Evolutionary conservation across 352 stramenopile genomes (phyloP).

Genomic region (Globisporangium camurandrum): DNA sequence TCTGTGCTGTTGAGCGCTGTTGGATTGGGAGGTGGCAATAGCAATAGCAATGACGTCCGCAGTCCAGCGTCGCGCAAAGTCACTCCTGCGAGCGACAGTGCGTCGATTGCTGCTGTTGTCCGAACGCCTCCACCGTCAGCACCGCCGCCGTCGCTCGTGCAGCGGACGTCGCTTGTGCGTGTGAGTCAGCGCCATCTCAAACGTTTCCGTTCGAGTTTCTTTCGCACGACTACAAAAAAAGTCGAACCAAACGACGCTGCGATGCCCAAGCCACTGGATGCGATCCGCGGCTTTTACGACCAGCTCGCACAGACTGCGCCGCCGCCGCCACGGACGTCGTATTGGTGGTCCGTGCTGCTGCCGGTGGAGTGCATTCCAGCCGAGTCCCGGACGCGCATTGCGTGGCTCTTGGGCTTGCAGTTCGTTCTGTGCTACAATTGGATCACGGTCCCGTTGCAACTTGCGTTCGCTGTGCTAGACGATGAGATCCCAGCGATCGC

Average conservation of each 20-base stretch:
- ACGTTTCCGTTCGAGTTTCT: constrained; percentile 26
- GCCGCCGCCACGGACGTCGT: constrained; percentile 3
- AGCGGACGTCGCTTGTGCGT: constrained; percentile 10
- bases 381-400: constrained; percentile 32
- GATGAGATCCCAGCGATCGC: constrained; percentile 22
- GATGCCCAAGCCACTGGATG: constrained; percentile 25
- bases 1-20: constrained; percentile 7
- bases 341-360: constrained; percentile 33
- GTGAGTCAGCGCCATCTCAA: constrained; percentile 18
- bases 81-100: not conserved
- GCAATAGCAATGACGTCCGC: not conserved
- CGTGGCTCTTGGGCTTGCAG: constrained; percentile 36
- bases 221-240: constrained; percentile 17
- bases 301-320: constrained; percentile 23
- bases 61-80: not conserved
- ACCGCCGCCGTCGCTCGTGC: not conserved
- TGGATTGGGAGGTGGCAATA: not conserved
- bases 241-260: constrained; percentile 15
- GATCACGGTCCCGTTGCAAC: constrained; percentile 36
- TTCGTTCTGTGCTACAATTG: constrained; percentile 44
- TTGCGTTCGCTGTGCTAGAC: constrained; percentile 34
- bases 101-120: not conserved
- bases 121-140: not conserved
- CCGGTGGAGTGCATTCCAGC: constrained; percentile 25
- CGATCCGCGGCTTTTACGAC: constrained; percentile 52